Conservation (phyloP, 768 basidiomycete genomes). For the Mycena metata region DNA sequence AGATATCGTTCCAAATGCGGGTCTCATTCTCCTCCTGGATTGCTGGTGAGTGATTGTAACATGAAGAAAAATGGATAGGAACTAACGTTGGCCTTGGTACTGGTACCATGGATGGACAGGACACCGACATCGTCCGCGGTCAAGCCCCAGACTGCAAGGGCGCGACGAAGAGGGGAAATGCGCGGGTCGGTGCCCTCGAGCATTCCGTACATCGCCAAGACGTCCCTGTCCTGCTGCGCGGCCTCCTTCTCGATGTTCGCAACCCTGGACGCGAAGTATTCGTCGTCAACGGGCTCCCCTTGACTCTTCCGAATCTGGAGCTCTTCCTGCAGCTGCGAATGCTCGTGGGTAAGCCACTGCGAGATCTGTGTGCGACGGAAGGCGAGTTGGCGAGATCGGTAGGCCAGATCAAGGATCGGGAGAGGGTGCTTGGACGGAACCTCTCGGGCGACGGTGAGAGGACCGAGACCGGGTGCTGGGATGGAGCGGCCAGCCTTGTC, state of each 20-base stretch:
- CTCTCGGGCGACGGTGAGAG: slow-evolving; percentile 90
- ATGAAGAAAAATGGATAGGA: not conserved
- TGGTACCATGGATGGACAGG: slow-evolving; percentile 90
- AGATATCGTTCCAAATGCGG: slow-evolving; percentile 95
- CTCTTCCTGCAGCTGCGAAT: slow-evolving; percentile 86
- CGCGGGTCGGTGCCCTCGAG: slow-evolving; percentile 88
- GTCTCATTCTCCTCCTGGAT: slow-evolving; percentile 96
- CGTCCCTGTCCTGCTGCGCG: slow-evolving; percentile 91
- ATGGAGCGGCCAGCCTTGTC: slow-evolving; percentile 99
- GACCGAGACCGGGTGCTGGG: slow-evolving; percentile 96
- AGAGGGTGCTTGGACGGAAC: slow-evolving; percentile 82
- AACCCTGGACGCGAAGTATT: slow-evolving; percentile 82
- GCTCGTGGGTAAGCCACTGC: slow-evolving; percentile 94
- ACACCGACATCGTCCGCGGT: slow-evolving; percentile 94
- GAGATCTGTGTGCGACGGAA: slow-evolving; percentile 97
- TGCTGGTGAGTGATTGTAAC: slow-evolving; percentile 30
- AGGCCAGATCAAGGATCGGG: slow-evolving; percentile 85
- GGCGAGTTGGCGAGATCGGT: slow-evolving; percentile 92
- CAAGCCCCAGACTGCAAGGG: slow-evolving; percentile 96
- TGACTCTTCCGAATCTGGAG: slow-evolving; percentile 69
- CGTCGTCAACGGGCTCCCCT: slow-evolving; percentile 67
- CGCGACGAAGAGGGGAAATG: slow-evolving; percentile 92
- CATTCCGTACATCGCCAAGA: slow-evolving; percentile 95
- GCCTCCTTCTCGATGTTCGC: slow-evolving; percentile 93
- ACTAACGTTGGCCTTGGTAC: slow-evolving; percentile 84